These are phyloP conservation scores for Teratosphaeriaceae sp. DNA, from an alignment of 2,329 filamentous ascomycete genomes.

Conservation along the genomic window DNA sequence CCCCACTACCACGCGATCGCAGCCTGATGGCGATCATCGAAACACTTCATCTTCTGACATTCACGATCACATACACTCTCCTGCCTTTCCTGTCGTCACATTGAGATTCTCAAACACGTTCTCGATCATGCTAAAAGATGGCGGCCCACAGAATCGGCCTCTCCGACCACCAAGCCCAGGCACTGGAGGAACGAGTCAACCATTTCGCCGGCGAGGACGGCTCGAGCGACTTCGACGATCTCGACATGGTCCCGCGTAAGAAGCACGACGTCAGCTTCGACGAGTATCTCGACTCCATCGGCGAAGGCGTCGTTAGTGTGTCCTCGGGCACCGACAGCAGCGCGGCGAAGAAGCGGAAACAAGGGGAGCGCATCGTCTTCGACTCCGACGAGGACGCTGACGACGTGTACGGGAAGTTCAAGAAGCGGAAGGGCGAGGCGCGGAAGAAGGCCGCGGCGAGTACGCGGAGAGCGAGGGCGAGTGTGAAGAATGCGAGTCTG, in stretches of 20 bases:
- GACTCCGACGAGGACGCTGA: constrained; percentile 50
- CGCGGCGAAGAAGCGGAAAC: constrained; percentile 8
- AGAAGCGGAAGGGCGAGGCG: constrained; percentile 51
- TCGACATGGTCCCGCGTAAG: constrained; percentile 10
- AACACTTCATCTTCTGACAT: too few relatives aligned
- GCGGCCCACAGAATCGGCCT: constrained; percentile 8
- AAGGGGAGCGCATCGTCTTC: constrained; percentile 16
- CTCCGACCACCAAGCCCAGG: neutral
- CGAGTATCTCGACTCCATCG: constrained; percentile 13
- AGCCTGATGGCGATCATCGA: too few relatives aligned
- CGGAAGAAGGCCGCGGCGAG: constrained; percentile 46
- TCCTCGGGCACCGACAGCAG: constrained; percentile 11
- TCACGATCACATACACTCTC: neutral
- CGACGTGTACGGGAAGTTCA: constrained; percentile 57
- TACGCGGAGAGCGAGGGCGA: constrained; percentile 43
- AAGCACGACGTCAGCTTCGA: constrained; percentile 13
- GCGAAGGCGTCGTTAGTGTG: constrained; percentile 8
- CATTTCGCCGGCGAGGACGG: constrained; percentile 15
- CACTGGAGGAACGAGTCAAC: constrained; percentile 12
- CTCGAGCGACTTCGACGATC: constrained; percentile 11
- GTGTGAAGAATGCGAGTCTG: constrained; percentile 32
- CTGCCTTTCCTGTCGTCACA: too few relatives aligned
- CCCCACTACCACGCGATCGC: too few relatives aligned
- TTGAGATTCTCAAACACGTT: neutral
- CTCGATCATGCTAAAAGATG: constrained; percentile 11